These are phyloP conservation scores for Xylaria sp. DNA, from an alignment of 2,329 filamentous ascomycete species.

Conservation along the genomic window DNA sequence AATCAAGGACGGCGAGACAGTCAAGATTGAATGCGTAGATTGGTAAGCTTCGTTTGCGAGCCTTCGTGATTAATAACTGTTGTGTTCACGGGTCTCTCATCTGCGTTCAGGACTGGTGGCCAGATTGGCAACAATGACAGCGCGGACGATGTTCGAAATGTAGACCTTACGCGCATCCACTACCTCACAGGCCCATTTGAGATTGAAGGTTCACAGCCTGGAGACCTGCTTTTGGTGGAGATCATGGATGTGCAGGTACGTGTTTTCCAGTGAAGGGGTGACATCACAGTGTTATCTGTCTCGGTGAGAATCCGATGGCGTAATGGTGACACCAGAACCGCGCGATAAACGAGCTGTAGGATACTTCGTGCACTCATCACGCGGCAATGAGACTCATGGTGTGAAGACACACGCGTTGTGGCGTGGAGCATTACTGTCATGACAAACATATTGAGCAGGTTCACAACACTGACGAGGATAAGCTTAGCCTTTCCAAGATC, in stretches of 20 bases:
- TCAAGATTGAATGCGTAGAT: constrained; percentile 93
- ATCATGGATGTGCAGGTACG: constrained; percentile 79
- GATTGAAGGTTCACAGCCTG: constrained; percentile 83
- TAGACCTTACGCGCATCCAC: constrained; percentile 86
- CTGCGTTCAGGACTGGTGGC: constrained; percentile 68
- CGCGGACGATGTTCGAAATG: constrained; percentile 86
- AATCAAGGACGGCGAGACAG: constrained; percentile 85
- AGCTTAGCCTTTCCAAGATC: constrained; percentile 77
- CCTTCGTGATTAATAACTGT: too few species aligned
- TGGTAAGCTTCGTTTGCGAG: constrained; percentile 59
- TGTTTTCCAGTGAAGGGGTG: not conserved
- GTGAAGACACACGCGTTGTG: constrained; percentile 48
- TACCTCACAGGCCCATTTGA: constrained; percentile 93
- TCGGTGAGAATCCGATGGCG: not conserved
- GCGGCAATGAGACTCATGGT: not conserved
- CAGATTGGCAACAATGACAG: constrained; percentile 91
- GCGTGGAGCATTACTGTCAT: not conserved
- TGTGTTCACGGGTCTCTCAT: constrained; percentile 14
- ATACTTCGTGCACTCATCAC: not conserved
- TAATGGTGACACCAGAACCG: not conserved
- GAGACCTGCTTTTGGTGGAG: constrained; percentile 86
- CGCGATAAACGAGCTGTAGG: not conserved
- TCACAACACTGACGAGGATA: constrained; percentile 16
- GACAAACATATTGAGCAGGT: not conserved
- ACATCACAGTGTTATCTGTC: not conserved